Evolutionary conservation across 371 early-diverging fungal genomes (phyloP), one percentile per base, ranked within the genome.

Genomic region (Actinomortierella wolfii): DNA sequence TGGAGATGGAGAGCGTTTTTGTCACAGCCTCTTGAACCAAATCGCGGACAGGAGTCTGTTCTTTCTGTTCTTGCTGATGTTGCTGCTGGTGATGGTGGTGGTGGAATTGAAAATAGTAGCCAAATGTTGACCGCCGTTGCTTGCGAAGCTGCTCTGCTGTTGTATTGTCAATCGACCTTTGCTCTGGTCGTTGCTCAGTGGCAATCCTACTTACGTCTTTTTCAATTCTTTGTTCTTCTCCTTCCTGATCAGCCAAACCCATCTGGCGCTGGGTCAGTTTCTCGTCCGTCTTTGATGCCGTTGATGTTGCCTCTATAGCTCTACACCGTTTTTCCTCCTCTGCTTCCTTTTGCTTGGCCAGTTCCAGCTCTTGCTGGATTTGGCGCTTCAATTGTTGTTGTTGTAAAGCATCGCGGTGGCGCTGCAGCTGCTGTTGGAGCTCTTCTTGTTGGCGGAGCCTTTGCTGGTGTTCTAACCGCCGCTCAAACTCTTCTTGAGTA

Each of bases 211-310:
- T n/a, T n/a, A n/a, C n/a, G n/a, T n/a, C n/a, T n/a, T n/a, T n/a
- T n/a, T n/a, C n/a, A n/a, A n/a, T n/a, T n/a, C n/a, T n/a, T 48
- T n/a, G 48, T 48, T 20, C 21, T 48, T 20, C 9, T 24, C 48
- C 14, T 48, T 15, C 17, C 25, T 25, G 3, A 15, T 20, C 48
- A 45, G 6, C 7, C n/a, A 21, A 8, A 45, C 2, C 3, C 59
- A 51, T 39, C 56, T 55, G 24, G 56, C 55, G 23, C 59, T 51
- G n/a, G 51, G 20, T 0, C 40, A n/a, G 2, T 66, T 50, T 18
- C 56, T 9, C 46, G 56, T 56, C 24, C 56, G 50, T n/a, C 59
- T 59, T 29, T 59, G 59, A 8, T 60, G 66, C 21, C 28, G 26
- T 23, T 44, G 53, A 11, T 65, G 66, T 8, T 34, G 45, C 9